Percentiles rank a stretch among this genome's conserved stretches.
Evolutionary conservation across 1,139 yeast genomes (phyloP).

Genomic region (Debaryomyces psychrophilus): DNA sequence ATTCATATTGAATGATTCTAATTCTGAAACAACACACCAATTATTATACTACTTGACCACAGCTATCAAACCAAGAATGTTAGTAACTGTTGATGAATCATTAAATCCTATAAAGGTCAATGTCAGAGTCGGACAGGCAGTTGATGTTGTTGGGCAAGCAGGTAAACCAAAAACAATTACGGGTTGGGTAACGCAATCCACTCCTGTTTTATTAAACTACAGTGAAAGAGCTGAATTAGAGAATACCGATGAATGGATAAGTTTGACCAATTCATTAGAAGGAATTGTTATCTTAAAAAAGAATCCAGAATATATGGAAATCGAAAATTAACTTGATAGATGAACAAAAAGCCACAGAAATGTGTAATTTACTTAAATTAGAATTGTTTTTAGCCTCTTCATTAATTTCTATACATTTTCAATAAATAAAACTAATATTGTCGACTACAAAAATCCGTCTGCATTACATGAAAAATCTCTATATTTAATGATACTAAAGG

Average conservation of each 20-base stretch:
- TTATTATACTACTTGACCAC: constrained; percentile 85
- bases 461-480: not conserved
- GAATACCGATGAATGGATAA: constrained; percentile 81
- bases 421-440: constrained; percentile 2
- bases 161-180: constrained; percentile 98
- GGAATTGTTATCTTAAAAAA: constrained; percentile 92
- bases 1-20: constrained; percentile 55
- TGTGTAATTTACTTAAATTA: not conserved
- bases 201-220: constrained; percentile 89
- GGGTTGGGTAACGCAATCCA: constrained; percentile 98
- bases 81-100: constrained; percentile 88
- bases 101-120: constrained; percentile 88
- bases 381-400: not conserved
- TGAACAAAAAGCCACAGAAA: not conserved
- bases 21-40: constrained; percentile 66
- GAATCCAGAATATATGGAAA: constrained; percentile 85
- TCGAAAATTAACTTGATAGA: constrained; percentile 38
- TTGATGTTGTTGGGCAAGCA: constrained; percentile 97
- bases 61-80: constrained; percentile 90
- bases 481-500: constrained; percentile 3
- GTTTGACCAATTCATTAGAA: constrained; percentile 81
- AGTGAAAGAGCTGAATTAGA: constrained; percentile 98
- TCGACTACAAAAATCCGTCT: not conserved
- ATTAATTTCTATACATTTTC: constrained; percentile 1
- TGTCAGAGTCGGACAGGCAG: constrained; percentile 98